phyloP scores from a whole-genome alignment of 1,284 basidiomycete genomes.

The Volvariella volvacea region DNA sequence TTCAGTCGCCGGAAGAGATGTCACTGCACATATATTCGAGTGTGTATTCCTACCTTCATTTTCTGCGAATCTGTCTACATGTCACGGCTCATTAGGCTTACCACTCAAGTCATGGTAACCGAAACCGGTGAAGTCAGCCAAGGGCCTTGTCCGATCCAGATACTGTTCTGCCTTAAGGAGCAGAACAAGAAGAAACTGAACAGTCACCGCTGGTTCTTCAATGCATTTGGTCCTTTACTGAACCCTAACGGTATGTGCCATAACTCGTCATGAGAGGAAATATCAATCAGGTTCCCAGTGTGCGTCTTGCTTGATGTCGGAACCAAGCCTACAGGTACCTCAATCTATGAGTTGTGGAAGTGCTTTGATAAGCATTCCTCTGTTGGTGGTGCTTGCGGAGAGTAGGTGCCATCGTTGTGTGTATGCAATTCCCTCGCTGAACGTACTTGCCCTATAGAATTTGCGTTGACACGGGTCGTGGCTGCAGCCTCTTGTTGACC shows the following conservation, averaged over 20 bases:
- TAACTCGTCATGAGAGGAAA: too few relatives aligned
- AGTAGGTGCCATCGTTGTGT: constrained; percentile 40
- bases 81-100: constrained; percentile 45
- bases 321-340: constrained; percentile 89
- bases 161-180: constrained; percentile 92
- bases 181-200: constrained; percentile 96
- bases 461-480: constrained; percentile 77
- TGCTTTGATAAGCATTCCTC: constrained; percentile 88
- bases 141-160: constrained; percentile 82
- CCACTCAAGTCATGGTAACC: constrained; percentile 74
- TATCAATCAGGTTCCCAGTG: constrained; percentile 32
- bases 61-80: constrained; percentile 12
- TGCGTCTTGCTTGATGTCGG: constrained; percentile 88
- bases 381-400: constrained; percentile 93
- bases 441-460: constrained; percentile 41
- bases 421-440: not conserved
- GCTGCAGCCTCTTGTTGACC: constrained; percentile 72
- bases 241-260: constrained; percentile 62
- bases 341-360: constrained; percentile 95
- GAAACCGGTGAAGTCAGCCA: constrained; percentile 82
- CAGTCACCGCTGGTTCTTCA: constrained; percentile 96
- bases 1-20: constrained; percentile 86
- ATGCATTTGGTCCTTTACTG: constrained; percentile 86
- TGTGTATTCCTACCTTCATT: constrained; percentile 22
- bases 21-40: constrained; percentile 94